phyloP scores from a whole-genome alignment of 768 basidiomycete species.

The Exidia glandulosa region DNA sequence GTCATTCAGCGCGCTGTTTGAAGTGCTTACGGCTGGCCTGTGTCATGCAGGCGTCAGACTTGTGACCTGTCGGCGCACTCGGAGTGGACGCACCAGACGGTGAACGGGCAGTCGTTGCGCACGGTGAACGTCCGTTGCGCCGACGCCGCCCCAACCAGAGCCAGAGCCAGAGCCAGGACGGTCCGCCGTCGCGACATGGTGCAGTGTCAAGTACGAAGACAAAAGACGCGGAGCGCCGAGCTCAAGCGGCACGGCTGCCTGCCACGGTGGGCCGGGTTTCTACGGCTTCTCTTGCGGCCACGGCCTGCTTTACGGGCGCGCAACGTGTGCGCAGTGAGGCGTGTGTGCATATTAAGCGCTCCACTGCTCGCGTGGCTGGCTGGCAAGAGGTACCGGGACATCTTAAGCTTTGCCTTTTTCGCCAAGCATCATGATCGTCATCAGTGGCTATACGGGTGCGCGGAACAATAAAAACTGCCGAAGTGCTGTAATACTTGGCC shows the following conservation, averaged over 20 bases:
- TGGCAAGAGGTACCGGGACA: no score
- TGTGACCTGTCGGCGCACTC: background rate
- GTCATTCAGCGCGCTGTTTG: background rate
- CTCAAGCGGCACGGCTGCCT: background rate
- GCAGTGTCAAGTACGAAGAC: background rate
- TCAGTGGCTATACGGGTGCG: no score
- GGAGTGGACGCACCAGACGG: background rate
- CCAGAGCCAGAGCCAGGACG: background rate
- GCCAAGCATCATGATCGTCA: no score
- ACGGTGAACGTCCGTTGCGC: slow-evolving; percentile 42
- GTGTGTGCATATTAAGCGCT: no score
- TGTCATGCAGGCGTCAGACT: background rate
- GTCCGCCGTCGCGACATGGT: background rate
- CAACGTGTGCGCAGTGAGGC: background rate
- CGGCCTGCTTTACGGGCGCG: background rate
- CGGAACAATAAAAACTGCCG: no score
- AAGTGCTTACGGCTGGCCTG: background rate
- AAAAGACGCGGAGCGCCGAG: background rate
- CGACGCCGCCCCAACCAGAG: background rate
- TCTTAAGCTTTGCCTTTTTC: no score
- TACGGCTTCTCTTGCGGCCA: background rate
- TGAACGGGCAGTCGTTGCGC: slow-evolving; percentile 50
- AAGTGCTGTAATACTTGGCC: no score
- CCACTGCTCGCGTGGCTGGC: no score
- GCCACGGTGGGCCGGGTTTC: background rate